These are phyloP conservation scores for Boletus huronensis DNA, from an alignment of 768 basidiomycete species.

Conservation along the genomic window DNA sequence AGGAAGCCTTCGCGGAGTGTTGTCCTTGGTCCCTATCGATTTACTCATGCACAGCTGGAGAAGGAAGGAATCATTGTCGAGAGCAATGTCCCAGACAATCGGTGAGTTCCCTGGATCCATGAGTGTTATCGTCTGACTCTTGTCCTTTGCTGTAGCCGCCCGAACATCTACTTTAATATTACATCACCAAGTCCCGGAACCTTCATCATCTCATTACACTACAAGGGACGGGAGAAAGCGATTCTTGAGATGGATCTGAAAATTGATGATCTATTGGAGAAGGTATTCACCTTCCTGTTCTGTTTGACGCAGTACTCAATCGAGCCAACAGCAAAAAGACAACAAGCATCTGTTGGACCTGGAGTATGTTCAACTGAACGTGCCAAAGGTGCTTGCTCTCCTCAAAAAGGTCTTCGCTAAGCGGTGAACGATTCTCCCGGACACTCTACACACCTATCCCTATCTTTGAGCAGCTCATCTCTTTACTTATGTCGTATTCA, in stretches of 20 bases:
- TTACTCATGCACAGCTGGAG: conserved; percentile 96
- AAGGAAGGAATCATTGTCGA: conserved; percentile 99
- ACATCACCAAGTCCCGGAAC: conserved; percentile 97
- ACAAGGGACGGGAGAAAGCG: conserved; percentile 98
- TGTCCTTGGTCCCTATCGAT: conserved; percentile 92
- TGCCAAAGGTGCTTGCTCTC: conserved; percentile 88
- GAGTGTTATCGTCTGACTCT: background rate
- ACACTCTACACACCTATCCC: conserved; percentile 7
- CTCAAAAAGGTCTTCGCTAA: conserved; percentile 93
- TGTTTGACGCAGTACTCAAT: conserved; percentile 14
- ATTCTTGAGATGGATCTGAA: conserved; percentile 99
- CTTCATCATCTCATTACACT: conserved; percentile 97
- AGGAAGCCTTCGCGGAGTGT: conserved; percentile 85
- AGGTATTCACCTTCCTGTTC: conserved; percentile 49
- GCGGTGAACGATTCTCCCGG: conserved; percentile 48
- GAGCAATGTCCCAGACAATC: conserved; percentile 97
- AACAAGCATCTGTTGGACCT: conserved; percentile 95
- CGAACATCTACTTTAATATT: conserved; percentile 99
- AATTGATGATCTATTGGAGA: conserved; percentile 96
- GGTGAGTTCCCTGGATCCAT: conserved; percentile 46
- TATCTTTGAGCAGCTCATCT: conserved; percentile 18
- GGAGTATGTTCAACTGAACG: conserved; percentile 97
- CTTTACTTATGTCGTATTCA: conserved; percentile 36
- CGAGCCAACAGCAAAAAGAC: conserved; percentile 83
- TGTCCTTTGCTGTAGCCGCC: conserved; percentile 56